Percentiles rank a stretch among this genome's conserved stretches.
Evolutionary conservation across 129 eudicot genomes (phyloP).

Genomic region (Apium graveolens): DNA sequence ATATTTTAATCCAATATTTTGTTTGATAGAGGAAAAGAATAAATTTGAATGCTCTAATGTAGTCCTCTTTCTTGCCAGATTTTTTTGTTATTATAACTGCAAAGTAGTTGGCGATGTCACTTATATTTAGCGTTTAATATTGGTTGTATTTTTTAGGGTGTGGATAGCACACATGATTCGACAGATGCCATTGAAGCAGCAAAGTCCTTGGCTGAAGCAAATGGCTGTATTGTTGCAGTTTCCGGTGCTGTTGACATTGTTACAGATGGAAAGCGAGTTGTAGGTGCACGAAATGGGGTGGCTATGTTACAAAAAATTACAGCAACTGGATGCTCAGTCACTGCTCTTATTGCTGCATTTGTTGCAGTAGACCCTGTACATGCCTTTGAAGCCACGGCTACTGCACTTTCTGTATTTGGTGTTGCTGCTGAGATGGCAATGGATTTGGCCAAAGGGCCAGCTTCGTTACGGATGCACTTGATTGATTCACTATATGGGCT

Average conservation of each 20-base stretch:
- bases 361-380: conserved; percentile 62
- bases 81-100: background rate
- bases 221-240: conserved; percentile 61
- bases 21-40: too few species aligned
- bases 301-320: conserved; percentile 82
- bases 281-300: conserved; percentile 75
- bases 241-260: conserved; percentile 84
- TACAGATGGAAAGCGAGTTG: conserved; percentile 65
- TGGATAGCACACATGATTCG: conserved; percentile 70
- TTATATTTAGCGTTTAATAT: background rate
- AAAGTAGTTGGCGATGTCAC: background rate
- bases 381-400: conserved; percentile 68
- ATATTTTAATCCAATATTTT: too few species aligned
- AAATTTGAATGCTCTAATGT: too few species aligned
- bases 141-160: conserved; percentile 47
- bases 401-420: conserved; percentile 70
- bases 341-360: conserved; percentile 86
- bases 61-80: background rate
- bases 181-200: conserved; percentile 82
- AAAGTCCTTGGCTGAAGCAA: conserved; percentile 61
- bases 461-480: conserved; percentile 65
- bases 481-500: conserved; percentile 70
- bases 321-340: conserved; percentile 89
- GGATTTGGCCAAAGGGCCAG: conserved; percentile 69
- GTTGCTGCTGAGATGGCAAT: conserved; percentile 70